Evolutionary conservation across 495 filamentous ascomycete species (phyloP).

Genomic region (Neurospora sp.): DNA sequence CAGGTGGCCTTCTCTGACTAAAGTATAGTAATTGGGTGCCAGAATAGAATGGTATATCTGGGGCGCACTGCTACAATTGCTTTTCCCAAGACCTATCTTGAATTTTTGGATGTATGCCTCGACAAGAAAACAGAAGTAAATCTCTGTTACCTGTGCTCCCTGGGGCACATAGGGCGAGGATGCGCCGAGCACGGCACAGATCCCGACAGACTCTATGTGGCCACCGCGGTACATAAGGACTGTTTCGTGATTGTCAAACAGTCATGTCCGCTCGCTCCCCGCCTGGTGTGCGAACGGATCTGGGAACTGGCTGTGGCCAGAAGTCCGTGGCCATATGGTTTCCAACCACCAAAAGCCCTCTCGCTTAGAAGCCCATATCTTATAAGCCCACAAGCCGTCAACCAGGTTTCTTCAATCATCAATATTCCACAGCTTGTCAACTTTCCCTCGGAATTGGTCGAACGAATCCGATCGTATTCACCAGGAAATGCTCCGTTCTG

Average conservation of each 20-base stretch:
- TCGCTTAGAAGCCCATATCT: not conserved
- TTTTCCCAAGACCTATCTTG: not conserved
- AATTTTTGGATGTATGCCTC: not conserved
- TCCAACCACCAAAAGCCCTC: not conserved
- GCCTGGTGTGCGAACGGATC: not conserved
- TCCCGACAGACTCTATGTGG: not conserved
- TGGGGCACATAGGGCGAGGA: no score
- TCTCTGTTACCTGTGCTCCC: not conserved
- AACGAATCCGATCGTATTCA: not conserved
- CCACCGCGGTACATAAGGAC: not conserved
- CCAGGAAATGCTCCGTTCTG: not conserved
- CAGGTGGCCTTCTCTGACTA: not conserved
- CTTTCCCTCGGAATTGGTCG: not conserved
- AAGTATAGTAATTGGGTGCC: not conserved
- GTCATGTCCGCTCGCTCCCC: not conserved
- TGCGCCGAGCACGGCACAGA: not conserved
- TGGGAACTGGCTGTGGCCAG: not conserved
- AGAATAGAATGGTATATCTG: not conserved
- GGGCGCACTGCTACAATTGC: not conserved
- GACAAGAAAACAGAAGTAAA: not conserved
- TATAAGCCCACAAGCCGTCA: not conserved
- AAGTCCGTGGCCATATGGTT: not conserved
- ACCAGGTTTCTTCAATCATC: not conserved
- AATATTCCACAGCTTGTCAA: not conserved
- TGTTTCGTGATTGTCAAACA: not conserved